Percentiles rank a stretch among this genome's conserved stretches.
Conservation (phyloP, 106 monocot genomes). For the Iris macrosiphon region DNA sequence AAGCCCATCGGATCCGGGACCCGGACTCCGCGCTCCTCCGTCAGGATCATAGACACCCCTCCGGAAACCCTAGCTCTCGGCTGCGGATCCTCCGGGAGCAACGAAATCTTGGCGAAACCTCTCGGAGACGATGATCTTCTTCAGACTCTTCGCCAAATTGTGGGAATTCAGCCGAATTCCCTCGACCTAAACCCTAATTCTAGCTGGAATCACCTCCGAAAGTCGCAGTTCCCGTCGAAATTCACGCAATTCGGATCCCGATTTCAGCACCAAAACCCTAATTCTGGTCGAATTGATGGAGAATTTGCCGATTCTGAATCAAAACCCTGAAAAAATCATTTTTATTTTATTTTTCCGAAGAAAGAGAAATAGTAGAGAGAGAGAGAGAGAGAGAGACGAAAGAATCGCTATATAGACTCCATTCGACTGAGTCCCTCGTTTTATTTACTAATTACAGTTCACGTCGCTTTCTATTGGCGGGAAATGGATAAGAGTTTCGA, state of each 20-base stretch:
- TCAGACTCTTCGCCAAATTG: not conserved
- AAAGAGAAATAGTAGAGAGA: not conserved
- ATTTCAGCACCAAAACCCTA: not conserved
- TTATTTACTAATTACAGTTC: too few relatives aligned
- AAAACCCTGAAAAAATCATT: too few relatives aligned
- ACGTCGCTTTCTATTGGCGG: too few relatives aligned
- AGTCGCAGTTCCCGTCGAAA: too few relatives aligned
- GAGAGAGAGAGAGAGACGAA: not conserved
- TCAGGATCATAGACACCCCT: constrained; percentile 9
- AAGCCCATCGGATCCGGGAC: constrained; percentile 1
- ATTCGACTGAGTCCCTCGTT: not conserved
- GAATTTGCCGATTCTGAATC: too few relatives aligned
- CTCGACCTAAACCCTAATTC: not conserved
- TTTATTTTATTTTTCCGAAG: too few relatives aligned
- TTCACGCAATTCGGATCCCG: not conserved
- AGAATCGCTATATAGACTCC: constrained; percentile 2
- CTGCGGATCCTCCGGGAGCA: not conserved
- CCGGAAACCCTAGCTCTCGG: not conserved
- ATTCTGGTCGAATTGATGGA: not conserved
- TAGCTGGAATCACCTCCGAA: too few relatives aligned
- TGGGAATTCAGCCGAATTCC: not conserved
- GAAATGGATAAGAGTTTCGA: too few relatives aligned
- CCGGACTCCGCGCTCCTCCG: constrained; percentile 10
- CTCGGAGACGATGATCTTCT: not conserved
- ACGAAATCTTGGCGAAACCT: not conserved